Base-by-base conservation (phyloP, 108 stramenopile species). In the Skeletonema marinoi region DNA sequence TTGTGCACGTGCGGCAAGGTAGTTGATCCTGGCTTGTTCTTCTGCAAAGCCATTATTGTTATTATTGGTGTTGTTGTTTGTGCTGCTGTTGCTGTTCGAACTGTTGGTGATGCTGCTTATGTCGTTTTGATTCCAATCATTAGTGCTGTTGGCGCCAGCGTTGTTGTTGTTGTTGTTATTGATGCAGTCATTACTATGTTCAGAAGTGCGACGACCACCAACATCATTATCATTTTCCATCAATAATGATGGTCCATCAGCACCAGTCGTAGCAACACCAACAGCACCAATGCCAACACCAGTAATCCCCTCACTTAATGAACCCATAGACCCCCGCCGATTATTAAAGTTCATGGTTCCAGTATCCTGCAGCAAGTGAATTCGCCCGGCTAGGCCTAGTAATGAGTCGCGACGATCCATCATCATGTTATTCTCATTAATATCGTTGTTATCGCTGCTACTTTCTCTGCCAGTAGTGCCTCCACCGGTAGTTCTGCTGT, bases 1-100 rank as follows among this genome's bases (percentile, higher is more conserved):
- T 21, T 77, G 77, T 8, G 77, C 77, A 4, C 77, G 38, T 30
- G 77, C 77, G 3, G 77, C 77, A 46, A 77, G 77, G 69, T 77
- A 77, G 10, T 77, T 58, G 62, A 70, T 77, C 4, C n/a, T 32
- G 25, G 39, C 36, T 12, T 71, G 29, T 14, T 61, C 70, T 38
- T 71, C 51, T 39, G 21, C 60, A 44, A 50, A 54, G 1, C 12
- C 2, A 46, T 64, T 61, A 60, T 60, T 70, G 38, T 4, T 48
- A 19, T 36, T 44, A 16, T n/a, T 62, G 16, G 41, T 61, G 32
- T 46, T 72, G 60, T 19, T 62, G 32, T 17, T 25, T 25, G 25
- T 25, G 25, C 25, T 25, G 25, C 25, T 25, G 25, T 25, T 25
- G 25, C 25, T 25, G 25, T 25, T 25, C 25, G 14, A 29, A 19